Conservation (phyloP, 2,329 filamentous ascomycete species). For the Penicillium sp. region DNA sequence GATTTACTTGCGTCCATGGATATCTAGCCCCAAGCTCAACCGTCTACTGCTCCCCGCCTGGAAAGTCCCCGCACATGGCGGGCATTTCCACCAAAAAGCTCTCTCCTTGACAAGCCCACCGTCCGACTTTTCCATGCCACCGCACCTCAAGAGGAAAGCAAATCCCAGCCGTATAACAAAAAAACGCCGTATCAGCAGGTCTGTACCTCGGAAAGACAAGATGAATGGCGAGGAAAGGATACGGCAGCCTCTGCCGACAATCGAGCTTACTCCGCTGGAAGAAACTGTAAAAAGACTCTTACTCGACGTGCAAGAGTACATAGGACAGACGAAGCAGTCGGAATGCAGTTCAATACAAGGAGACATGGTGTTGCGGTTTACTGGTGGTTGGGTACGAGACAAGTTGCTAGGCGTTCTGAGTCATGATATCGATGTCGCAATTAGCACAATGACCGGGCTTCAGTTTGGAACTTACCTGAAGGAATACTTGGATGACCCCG, state of each 20-base stretch:
- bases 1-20: slow-evolving; percentile 1
- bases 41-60: neutral
- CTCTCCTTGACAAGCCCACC: neutral
- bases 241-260: slow-evolving; percentile 24
- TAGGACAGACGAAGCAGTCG: slow-evolving; percentile 33
- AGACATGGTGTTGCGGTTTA: slow-evolving; percentile 43
- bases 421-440: slow-evolving; percentile 48
- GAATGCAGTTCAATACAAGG: slow-evolving; percentile 36
- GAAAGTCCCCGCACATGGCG: slow-evolving; percentile 9
- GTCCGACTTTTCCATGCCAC: slow-evolving; percentile 24
- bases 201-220: slow-evolving; percentile 12
- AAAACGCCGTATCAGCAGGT: slow-evolving; percentile 28
- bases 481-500: slow-evolving; percentile 38
- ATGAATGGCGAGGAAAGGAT: slow-evolving; percentile 7
- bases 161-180: slow-evolving; percentile 26
- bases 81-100: slow-evolving; percentile 1
- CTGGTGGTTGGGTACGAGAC: slow-evolving; percentile 50
- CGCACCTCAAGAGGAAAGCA: slow-evolving; percentile 17
- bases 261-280: slow-evolving; percentile 67
- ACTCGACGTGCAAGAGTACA: slow-evolving; percentile 72
- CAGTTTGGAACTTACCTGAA: slow-evolving; percentile 44
- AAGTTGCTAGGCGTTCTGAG: slow-evolving; percentile 45
- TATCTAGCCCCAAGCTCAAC: neutral
- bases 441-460: slow-evolving; percentile 48
- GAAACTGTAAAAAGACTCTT: slow-evolving; percentile 69